Conservation (phyloP, 129 eudicot species). For the Lactuca sativa region DNA sequence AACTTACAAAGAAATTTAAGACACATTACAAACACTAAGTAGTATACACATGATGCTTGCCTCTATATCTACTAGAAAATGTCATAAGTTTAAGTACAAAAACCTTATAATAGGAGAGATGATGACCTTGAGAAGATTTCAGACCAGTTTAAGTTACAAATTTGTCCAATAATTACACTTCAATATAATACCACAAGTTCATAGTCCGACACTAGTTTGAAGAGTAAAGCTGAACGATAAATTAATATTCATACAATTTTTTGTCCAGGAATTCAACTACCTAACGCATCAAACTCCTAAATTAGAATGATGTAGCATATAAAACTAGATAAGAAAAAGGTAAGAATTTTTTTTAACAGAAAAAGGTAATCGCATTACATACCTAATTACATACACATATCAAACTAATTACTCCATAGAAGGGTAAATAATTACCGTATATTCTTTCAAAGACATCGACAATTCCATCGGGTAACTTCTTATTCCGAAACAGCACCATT, state of each 20-base stretch:
- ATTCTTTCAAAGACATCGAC: too few relatives aligned
- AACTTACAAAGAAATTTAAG: background rate
- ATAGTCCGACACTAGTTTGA: background rate
- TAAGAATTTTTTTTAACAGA: too few relatives aligned
- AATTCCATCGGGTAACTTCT: too few relatives aligned
- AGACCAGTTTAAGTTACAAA: too few relatives aligned
- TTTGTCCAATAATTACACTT: background rate
- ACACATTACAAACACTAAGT: background rate
- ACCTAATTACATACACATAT: too few relatives aligned
- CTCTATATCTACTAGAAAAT: conserved; percentile 4
- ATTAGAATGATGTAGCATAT: background rate
- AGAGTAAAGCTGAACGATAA: background rate
- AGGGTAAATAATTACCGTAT: too few relatives aligned
- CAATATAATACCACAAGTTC: background rate
- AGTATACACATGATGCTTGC: background rate
- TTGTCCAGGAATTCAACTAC: background rate
- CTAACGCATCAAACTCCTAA: background rate
- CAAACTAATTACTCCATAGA: too few relatives aligned
- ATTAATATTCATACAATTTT: background rate
- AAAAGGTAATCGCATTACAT: too few relatives aligned
- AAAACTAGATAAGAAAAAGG: too few relatives aligned
- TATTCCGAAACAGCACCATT: too few relatives aligned
- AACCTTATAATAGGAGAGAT: background rate
- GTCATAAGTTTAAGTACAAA: background rate
- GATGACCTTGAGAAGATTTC: background rate